phyloP scores from a whole-genome alignment of 257 asterid genomes.

The Nicotiana attenuata region DNA sequence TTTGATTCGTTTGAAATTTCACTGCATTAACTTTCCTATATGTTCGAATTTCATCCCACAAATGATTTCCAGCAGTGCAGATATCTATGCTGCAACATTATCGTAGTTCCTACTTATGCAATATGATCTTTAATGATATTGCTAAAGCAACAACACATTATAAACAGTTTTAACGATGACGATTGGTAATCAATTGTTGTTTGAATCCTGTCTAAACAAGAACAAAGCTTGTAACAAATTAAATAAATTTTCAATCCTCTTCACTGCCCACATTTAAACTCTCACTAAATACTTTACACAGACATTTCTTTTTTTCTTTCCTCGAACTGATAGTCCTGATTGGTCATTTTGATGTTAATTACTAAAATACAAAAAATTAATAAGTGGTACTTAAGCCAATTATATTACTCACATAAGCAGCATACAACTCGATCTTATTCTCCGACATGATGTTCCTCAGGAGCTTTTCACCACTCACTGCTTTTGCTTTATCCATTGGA shows the following conservation, averaged over 20 bases:
- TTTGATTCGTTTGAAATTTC: background rate
- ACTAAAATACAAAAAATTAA: too few species aligned
- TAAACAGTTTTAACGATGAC: background rate
- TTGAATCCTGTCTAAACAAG: background rate
- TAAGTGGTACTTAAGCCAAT: too few species aligned
- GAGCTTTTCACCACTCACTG: constrained; percentile 77
- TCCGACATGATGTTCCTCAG: constrained; percentile 83
- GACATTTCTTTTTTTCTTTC: too few species aligned
- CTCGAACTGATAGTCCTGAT: too few species aligned
- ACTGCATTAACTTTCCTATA: background rate
- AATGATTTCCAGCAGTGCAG: background rate
- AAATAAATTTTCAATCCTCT: background rate
- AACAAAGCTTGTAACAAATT: background rate
- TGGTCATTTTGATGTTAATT: too few species aligned
- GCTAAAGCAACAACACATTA: background rate
- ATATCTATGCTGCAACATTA: background rate
- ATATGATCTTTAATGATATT: background rate
- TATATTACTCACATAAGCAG: constrained; percentile 57
- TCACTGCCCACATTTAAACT: background rate
- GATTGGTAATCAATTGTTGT: background rate
- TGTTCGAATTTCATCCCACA: background rate
- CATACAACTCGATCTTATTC: constrained; percentile 79
- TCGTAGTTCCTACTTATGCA: background rate
- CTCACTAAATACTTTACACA: too few species aligned
- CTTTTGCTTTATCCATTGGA: constrained; percentile 58